Conservation (phyloP, 2,329 filamentous ascomycete species). For the Aspergillus aculeatus region DNA sequence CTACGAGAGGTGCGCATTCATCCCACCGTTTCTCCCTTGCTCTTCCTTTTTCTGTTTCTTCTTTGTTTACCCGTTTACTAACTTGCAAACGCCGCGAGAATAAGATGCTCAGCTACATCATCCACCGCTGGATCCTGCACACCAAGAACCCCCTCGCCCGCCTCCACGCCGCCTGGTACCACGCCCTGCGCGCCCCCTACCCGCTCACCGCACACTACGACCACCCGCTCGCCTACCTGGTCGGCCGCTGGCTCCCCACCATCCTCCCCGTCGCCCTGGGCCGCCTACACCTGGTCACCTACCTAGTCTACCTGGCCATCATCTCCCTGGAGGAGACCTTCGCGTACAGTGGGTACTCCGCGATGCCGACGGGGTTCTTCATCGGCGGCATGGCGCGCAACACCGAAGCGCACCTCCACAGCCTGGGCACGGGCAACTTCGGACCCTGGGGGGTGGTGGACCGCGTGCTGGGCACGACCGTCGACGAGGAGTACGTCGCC, state of each 20-base stretch:
- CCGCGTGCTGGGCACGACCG: constrained; percentile 43
- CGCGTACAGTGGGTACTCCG: constrained; percentile 59
- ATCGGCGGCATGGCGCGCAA: constrained; percentile 59
- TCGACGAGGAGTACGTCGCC: constrained; percentile 28
- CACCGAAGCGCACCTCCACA: constrained; percentile 55
- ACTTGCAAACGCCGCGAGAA: too few species aligned
- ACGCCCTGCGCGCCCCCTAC: constrained; percentile 53
- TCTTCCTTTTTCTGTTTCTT: too few species aligned
- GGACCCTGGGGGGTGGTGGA: constrained; percentile 48
- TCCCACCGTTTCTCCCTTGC: too few species aligned
- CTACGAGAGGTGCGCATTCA: constrained; percentile 52
- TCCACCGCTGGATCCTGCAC: constrained; percentile 73
- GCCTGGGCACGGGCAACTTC: constrained; percentile 46
- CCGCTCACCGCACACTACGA: constrained; percentile 61
- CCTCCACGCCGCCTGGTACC: constrained; percentile 57
- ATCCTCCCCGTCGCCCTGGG: constrained; percentile 57
- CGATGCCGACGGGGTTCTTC: constrained; percentile 58
- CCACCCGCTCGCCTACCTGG: constrained; percentile 56
- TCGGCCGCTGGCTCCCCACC: constrained; percentile 56
- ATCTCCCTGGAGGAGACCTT: constrained; percentile 62
- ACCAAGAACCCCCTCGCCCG: constrained; percentile 54
- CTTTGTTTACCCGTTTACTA: background rate
- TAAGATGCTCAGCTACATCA: constrained; percentile 55
- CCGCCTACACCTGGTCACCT: constrained; percentile 62
- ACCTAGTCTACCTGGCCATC: constrained; percentile 54